Conservation (phyloP, 768 basidiomycete species). For the Pleurotus salmoneostramineus region DNA sequence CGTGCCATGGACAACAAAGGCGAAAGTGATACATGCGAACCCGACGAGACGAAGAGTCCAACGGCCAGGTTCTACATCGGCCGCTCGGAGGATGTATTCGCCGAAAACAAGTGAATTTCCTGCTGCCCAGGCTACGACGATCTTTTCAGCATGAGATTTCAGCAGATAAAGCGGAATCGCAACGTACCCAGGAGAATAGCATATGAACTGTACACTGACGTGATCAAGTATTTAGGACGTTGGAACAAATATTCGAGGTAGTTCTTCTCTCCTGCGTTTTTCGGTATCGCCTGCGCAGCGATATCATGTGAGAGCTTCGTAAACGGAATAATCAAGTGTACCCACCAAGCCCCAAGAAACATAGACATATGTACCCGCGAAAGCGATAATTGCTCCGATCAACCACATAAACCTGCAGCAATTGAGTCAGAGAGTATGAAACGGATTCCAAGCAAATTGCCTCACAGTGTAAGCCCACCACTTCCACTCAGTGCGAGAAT, state of each 20-base stretch:
- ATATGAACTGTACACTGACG: constrained; percentile 53
- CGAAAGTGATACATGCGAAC: constrained; percentile 33
- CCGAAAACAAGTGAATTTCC: constrained; percentile 55
- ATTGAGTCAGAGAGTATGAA: background rate
- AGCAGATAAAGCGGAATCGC: background rate
- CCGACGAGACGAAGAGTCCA: constrained; percentile 30
- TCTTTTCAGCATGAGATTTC: background rate
- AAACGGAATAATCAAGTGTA: background rate
- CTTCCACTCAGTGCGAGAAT: constrained; percentile 35
- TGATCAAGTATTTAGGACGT: constrained; percentile 50
- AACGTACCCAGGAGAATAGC: constrained; percentile 39
- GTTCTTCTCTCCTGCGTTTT: constrained; percentile 69
- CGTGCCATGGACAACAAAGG: constrained; percentile 34
- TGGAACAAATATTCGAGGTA: constrained; percentile 63
- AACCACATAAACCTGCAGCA: constrained; percentile 36
- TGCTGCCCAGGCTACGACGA: constrained; percentile 28
- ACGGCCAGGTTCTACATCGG: constrained; percentile 23
- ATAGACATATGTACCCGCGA: constrained; percentile 36
- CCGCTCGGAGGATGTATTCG: constrained; percentile 42
- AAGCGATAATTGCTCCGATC: constrained; percentile 34
- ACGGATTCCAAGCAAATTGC: background rate
- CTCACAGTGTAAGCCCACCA: constrained; percentile 34
- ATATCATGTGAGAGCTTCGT: background rate
- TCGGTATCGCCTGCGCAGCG: constrained; percentile 43
- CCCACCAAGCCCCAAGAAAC: constrained; percentile 36